Base-by-base conservation (phyloP, 108 stramenopile genomes). In the Skeletonema grethae region DNA sequence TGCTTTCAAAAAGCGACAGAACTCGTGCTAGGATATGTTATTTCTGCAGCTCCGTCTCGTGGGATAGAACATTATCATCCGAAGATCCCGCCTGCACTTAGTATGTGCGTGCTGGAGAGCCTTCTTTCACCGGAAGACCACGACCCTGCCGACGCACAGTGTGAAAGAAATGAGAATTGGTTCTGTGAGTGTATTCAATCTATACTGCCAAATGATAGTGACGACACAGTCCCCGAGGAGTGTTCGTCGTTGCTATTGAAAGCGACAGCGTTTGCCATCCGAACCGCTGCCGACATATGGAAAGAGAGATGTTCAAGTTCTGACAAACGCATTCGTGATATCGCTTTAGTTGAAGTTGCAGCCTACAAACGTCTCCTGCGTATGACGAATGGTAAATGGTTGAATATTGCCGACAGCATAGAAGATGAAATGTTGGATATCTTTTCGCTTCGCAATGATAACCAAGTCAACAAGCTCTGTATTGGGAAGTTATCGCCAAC, bases 51-150 rank as follows among this genome's bases (percentile, higher is more conserved):
- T 12, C 87, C 88, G 7, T 66, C 87, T 6, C 30, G 83, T 9
- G 73, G 60, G 29, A 46, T 66, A 13, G 90, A 90, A 66, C 64
- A 87, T 22, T 84, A 87, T 67, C 50, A 53, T 22, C 89, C 91
- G 6, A 78, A 72, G 48, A 53, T 82, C 5, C 85, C 85, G 9
- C 94, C 94, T 4, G 73, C 78, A n/a, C 67, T 90, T 57, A 95
- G 94, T 65, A 58, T 91, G 35, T 85, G 84, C 66, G 60, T 91
- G 0, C 48, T 95, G 63, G 94, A 95, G 61, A 75, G 84, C 0
- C 73, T 95, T 5, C 61, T 95, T 11, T 35, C 57, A 28, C 77
- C 78, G 53, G 69, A 70, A 34, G 45, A 48, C 45, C 69, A 77
- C 70, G 63, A 60, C 57, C 73, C 58, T 50, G 16, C 11, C 53